phyloP scores from a whole-genome alignment of 306 rosid species.

The Castanea mollissima region DNA sequence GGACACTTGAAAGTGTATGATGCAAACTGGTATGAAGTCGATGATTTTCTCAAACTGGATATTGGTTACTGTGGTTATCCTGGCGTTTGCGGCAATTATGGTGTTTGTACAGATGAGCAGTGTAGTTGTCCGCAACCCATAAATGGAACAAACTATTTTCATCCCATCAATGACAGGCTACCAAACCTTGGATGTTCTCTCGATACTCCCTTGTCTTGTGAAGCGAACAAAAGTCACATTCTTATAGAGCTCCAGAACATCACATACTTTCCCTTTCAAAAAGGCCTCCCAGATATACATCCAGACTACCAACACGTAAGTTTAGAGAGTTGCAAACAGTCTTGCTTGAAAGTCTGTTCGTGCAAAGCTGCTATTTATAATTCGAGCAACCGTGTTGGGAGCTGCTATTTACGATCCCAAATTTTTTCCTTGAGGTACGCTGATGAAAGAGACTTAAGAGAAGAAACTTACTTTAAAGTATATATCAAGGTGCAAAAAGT shows the following conservation, averaged over 20 bases:
- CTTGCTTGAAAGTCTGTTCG: conserved; percentile 6
- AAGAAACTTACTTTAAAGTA: not conserved
- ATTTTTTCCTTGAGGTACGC: not conserved
- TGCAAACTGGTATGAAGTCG: not conserved
- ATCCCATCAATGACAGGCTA: not conserved
- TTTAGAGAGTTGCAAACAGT: not conserved
- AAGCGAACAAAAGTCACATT: not conserved
- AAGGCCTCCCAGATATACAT: no score
- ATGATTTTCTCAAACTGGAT: not conserved
- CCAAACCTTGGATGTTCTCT: not conserved
- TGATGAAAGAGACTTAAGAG: no score
- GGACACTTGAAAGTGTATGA: not conserved
- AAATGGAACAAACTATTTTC: not conserved
- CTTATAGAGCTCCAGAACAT: not conserved
- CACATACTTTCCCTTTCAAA: no score
- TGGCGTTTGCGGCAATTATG: not conserved
- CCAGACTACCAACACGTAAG: not conserved
- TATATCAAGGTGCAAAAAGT: not conserved
- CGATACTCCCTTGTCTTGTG: conserved; percentile 6
- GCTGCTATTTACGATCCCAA: conserved; percentile 1
- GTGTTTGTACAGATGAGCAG: not conserved
- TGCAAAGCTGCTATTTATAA: not conserved
- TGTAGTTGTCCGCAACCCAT: not conserved
- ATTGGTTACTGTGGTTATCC: not conserved
- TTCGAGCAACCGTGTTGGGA: not conserved